Evolutionary conservation across 257 asterid species (phyloP).

Genomic region (Gentiana straminea): DNA sequence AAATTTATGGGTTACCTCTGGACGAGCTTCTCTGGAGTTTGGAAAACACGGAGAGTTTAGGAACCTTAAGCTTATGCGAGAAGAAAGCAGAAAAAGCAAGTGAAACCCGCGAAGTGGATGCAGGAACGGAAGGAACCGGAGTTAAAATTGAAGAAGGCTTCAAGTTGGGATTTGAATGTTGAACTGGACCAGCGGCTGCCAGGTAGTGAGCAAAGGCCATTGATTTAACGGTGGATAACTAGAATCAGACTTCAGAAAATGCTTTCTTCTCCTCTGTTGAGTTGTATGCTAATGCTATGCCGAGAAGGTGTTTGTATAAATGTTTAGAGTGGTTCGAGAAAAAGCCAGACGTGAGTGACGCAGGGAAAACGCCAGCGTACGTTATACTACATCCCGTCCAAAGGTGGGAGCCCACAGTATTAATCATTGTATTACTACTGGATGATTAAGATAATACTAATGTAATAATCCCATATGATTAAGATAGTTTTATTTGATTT

Average conservation of each 20-base stretch:
- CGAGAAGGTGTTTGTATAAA: not conserved
- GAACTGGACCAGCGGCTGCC: conserved; percentile 32
- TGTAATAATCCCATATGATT: too few species aligned
- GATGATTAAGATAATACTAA: too few species aligned
- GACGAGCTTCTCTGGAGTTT: conserved; percentile 8
- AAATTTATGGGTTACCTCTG: conserved; percentile 1
- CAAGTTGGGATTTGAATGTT: conserved; percentile 20
- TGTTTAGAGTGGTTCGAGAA: conserved; percentile 10
- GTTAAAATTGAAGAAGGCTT: conserved; percentile 15
- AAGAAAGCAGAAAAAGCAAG: conserved; percentile 16
- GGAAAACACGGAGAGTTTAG: conserved; percentile 16
- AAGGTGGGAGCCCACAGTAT: too few species aligned
- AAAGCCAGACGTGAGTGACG: conserved; percentile 9
- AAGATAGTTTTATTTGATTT: too few species aligned
- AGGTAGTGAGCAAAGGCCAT: conserved; percentile 55
- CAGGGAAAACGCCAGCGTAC: conserved; percentile 1
- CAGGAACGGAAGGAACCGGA: conserved; percentile 16
- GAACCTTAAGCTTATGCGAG: conserved; percentile 11
- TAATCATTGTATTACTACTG: too few species aligned
- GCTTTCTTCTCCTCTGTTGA: not conserved
- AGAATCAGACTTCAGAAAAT: not conserved
- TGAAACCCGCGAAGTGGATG: conserved; percentile 7
- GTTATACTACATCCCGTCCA: too few species aligned
- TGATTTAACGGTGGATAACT: conserved; percentile 3
- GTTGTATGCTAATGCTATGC: not conserved